Conservation (phyloP, 257 asterid species). For the Orobanche coerulescens region DNA sequence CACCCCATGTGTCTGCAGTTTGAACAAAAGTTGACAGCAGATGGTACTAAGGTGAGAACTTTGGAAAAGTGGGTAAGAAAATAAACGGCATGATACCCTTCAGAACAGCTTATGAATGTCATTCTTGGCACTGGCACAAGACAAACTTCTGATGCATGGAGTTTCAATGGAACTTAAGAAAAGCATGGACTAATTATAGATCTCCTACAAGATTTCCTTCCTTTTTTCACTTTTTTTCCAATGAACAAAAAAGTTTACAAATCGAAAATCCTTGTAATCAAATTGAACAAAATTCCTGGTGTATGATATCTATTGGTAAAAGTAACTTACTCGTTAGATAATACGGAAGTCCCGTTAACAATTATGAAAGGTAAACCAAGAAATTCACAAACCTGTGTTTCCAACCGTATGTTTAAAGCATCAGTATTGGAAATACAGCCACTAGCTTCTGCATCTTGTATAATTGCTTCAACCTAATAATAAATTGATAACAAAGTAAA, state of each 20-base stretch:
- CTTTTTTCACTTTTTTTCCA: not conserved
- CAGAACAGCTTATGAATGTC: not conserved
- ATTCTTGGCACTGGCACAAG: constrained; percentile 3
- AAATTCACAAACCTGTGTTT: constrained; percentile 49
- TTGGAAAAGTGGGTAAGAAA: not conserved
- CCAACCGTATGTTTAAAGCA: constrained; percentile 57
- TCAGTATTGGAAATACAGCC: constrained; percentile 62
- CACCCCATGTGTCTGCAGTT: constrained; percentile 40
- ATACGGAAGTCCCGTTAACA: not conserved
- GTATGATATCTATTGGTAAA: not conserved
- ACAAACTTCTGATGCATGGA: constrained; percentile 9
- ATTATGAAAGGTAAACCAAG: not conserved
- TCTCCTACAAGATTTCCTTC: not conserved
- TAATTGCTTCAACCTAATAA: constrained; percentile 71
- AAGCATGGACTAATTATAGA: not conserved
- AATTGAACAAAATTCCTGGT: not conserved
- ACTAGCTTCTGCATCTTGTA: constrained; percentile 63
- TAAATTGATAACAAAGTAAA: constrained; percentile 17
- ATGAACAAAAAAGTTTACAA: constrained; percentile 4
- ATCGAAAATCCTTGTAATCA: not conserved
- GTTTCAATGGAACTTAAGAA: constrained; percentile 7
- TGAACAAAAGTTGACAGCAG: constrained; percentile 5
- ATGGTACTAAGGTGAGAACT: constrained; percentile 13
- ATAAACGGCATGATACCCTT: constrained; percentile 4
- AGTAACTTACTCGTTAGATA: constrained; percentile 1